Base-by-base conservation (phyloP, 2,329 filamentous ascomycete genomes). In the Venturia carpophila region DNA sequence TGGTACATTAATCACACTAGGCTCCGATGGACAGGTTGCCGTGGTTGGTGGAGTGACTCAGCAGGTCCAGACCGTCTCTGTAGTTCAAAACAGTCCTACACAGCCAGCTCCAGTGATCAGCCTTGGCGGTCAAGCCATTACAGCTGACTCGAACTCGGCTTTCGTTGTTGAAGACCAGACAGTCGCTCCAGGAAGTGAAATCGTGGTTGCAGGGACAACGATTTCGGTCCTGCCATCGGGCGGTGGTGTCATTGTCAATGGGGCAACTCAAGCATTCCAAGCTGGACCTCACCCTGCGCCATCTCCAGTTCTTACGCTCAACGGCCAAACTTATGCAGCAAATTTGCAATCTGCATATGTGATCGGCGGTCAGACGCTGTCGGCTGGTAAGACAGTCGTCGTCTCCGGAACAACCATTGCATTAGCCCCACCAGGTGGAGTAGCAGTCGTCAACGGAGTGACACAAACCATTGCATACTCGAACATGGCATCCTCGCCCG, bases 121-220 rank as follows among this genome's bases (percentile, higher is more conserved):
- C 27, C 4, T 60, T 17, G 27, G 27, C 15, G 37, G 27, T 41
- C 30, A 37, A 37, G 17, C 55, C 21, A 34, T 60, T 17, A 60
- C 55, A n/a, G 30, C 30, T 15, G 34, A 60, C 24, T 60, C 60
- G 17, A 30, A 42, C 27, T 49, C 62, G 5, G 62, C 62, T 47
- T 64, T 49, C 27, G n/a, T 64, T 39, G 15, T 64, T 34, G 27
- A 3, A 30, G 27, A 13, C n/a, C 41, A 64, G 21, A 64, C 45
- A 30, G 19, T 64, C n/a, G 45, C 43, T 1, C 62, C 45, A n/a
- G 27, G 19, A 27, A 24, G 27, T 41, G 21, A n/a, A 19, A 34
- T 64, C 19, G 24, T 45, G 13, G 9, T 49, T 10, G 45, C 45
- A 24, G 45, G 45, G 45, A 49, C 45, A 10, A 49, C 45, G n/a